These are phyloP conservation scores for Yarrowia hollandica DNA, from an alignment of 805 yeast species.

Conservation along the genomic window DNA sequence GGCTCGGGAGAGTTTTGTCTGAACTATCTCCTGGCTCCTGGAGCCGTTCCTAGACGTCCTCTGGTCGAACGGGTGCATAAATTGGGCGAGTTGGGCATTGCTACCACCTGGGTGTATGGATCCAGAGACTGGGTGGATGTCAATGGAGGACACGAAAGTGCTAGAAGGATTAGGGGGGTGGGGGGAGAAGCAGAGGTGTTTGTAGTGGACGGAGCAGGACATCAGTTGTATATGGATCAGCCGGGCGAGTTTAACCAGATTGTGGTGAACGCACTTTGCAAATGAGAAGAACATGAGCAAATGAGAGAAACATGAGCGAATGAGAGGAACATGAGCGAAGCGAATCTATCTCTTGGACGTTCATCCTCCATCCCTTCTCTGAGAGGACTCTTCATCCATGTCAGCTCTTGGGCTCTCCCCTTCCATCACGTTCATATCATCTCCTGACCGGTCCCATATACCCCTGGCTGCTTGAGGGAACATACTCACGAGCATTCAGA, in stretches of 20 bases:
- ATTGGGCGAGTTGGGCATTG: constrained; percentile 48
- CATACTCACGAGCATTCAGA: too few species aligned
- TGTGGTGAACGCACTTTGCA: constrained; percentile 37
- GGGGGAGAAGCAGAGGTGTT: constrained; percentile 39
- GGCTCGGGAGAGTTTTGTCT: constrained; percentile 95
- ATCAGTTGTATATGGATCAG: constrained; percentile 71
- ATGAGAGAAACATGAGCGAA: neutral
- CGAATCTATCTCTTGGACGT: too few species aligned
- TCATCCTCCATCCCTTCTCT: too few species aligned
- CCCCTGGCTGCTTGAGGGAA: too few species aligned
- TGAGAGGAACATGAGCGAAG: too few species aligned
- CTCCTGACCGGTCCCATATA: too few species aligned
- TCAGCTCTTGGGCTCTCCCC: too few species aligned
- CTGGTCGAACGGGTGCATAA: constrained; percentile 53
- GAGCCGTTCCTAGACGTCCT: constrained; percentile 85
- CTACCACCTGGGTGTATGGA: constrained; percentile 84
- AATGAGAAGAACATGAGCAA: neutral
- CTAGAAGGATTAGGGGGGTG: constrained; percentile 33
- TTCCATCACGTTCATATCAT: too few species aligned
- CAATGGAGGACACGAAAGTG: constrained; percentile 45
- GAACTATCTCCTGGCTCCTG: constrained; percentile 81
- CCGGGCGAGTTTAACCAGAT: constrained; percentile 52
- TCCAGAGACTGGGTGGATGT: constrained; percentile 68
- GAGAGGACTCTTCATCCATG: too few species aligned
- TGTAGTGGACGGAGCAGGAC: constrained; percentile 61